These are phyloP conservation scores for Sporothrix curviconia DNA, from an alignment of 2,329 filamentous ascomycete genomes.

Conservation along the genomic window DNA sequence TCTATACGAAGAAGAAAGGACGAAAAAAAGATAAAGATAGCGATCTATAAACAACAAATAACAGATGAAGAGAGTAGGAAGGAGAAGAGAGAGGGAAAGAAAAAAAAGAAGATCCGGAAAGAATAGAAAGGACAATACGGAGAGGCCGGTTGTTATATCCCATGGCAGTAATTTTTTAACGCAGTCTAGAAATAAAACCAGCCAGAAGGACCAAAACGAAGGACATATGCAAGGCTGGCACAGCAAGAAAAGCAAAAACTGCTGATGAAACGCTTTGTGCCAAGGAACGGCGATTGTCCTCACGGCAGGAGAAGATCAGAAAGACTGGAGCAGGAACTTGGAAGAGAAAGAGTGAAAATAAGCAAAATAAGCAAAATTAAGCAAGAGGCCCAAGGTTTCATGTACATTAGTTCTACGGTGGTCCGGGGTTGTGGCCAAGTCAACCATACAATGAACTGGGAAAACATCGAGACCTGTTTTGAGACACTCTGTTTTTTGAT, in stretches of 20 bases:
- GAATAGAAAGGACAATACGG: not conserved
- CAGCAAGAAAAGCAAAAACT: not conserved
- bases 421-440: not conserved
- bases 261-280: slow-evolving; percentile 15
- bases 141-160: slow-evolving; percentile 12
- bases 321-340: too few species aligned
- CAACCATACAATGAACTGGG: not conserved
- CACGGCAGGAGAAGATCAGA: slow-evolving; percentile 5
- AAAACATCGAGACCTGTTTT: not conserved
- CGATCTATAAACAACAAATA: not conserved
- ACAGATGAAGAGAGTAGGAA: not conserved
- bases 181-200: not conserved
- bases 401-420: too few species aligned
- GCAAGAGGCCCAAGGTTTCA: too few species aligned
- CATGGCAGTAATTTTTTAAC: not conserved
- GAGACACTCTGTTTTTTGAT: not conserved
- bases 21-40: not conserved
- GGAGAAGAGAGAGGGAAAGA: not conserved
- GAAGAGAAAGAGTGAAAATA: not conserved
- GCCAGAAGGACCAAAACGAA: not conserved
- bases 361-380: not conserved
- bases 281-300: slow-evolving; percentile 11
- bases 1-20: not conserved
- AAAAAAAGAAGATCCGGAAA: not conserved
- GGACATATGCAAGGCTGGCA: not conserved